A percentile compares a stretch with the other conserved stretches of the same genome.
Evolutionary conservation across 108 stramenopile species (phyloP).

Genomic region (Pseudonitzschia pungens): DNA sequence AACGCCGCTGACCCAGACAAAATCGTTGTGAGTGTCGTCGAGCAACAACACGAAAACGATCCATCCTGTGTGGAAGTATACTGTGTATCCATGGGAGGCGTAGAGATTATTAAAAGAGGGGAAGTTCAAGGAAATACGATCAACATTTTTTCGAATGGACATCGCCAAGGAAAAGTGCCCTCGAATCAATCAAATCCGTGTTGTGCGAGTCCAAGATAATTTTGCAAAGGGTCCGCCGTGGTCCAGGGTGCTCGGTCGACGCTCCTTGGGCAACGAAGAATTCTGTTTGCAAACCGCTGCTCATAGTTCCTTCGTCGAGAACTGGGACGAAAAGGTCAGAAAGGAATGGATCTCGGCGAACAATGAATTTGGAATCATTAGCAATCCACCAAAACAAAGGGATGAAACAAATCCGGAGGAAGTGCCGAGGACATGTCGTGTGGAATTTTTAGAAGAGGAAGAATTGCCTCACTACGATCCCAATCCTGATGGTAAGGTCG

Average conservation of each 20-base stretch:
- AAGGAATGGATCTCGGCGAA: slow-evolving; percentile 72
- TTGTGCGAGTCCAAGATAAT: slow-evolving; percentile 52
- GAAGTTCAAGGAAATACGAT: slow-evolving; percentile 35
- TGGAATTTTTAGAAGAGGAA: slow-evolving; percentile 58
- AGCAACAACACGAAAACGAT: slow-evolving; percentile 62
- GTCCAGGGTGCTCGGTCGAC: slow-evolving; percentile 70
- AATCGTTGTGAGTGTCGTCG: slow-evolving; percentile 71
- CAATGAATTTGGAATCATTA: slow-evolving; percentile 95
- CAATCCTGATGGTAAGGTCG: slow-evolving; percentile 69
- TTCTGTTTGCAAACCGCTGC: slow-evolving; percentile 98
- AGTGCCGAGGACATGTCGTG: slow-evolving; percentile 67
- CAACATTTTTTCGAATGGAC: slow-evolving; percentile 34
- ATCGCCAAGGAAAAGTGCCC: slow-evolving; percentile 36
- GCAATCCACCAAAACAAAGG: slow-evolving; percentile 59
- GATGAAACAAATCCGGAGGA: slow-evolving; percentile 29
- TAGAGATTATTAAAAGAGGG: slow-evolving; percentile 22
- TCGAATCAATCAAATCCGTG: slow-evolving; percentile 59
- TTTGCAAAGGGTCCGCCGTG: slow-evolving; percentile 77
- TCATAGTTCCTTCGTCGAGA: slow-evolving; percentile 75
- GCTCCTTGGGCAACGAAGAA: slow-evolving; percentile 92
- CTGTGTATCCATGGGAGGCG: slow-evolving; percentile 28
- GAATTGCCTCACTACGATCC: slow-evolving; percentile 45
- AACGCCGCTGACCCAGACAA: slow-evolving; percentile 71
- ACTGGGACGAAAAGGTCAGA: slow-evolving; percentile 81
- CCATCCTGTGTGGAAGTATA: slow-evolving; percentile 49